Evolutionary conservation across 192 early-diverging fungal species (phyloP), one percentile per base, ranked within the genome.

Genomic region (Coemansia furcata): DNA sequence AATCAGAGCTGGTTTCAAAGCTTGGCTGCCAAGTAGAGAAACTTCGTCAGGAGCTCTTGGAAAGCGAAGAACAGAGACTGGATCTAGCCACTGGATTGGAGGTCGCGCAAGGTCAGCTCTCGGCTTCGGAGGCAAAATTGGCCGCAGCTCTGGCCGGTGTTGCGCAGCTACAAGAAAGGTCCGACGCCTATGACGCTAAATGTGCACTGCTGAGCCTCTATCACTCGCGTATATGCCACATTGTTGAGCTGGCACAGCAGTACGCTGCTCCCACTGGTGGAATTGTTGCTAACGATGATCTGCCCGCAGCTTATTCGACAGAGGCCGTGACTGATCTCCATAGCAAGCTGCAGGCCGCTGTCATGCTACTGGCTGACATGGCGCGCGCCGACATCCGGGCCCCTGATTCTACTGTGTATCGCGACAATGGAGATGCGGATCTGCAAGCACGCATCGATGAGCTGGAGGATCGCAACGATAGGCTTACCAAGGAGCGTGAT

Each of bases 391-490:
- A 38, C 21, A 6, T 21, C 19, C 33, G 2, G 64, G 3, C 6
- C 23, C 38, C 64, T n/a, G 55, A 74, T 3, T 32, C 71, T 44
- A 59, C 83, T 23, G 76, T 39, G 21, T 21, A 11, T 36, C 26
- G 38, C 38, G 39, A 3, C 15, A 39, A 12, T 35, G 47, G 11
- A 17, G 68, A 71, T 29, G 9, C 49, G 2, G 72, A 65, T 4
- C 63, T 89, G 14, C 82, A 86, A 58, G 69, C 76, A 19, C 86
- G 80, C 49, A 78, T 89, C 17, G 76, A 82, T 3, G 87, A 89
- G 74, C 85, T 87, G 29, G 87, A 85, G 44, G 8, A 68, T 1
- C 44, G 79, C 23, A 91, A 91, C 65, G 80, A 81, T 40, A 81
- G 80, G 43, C 69, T 91, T 8, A 62, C 82, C 62, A 86, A 88